Evolutionary conservation across 768 basidiomycete genomes (phyloP), one percentile per base, ranked within the genome.

Genomic region (Suillus discolor): DNA sequence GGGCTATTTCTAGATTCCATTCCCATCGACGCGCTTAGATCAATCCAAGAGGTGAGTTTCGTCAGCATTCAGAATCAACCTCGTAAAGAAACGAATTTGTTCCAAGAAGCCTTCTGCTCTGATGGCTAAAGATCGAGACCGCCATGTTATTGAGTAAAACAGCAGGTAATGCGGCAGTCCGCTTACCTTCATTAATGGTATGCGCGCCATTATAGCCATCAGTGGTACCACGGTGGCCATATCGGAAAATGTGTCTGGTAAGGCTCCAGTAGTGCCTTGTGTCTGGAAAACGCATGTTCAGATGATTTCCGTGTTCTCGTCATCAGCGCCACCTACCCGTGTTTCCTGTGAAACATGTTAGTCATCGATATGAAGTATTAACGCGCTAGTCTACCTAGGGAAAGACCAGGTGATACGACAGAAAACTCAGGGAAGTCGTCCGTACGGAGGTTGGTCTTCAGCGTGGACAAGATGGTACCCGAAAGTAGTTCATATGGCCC

Each of bases 171-270:
- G 53, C 6, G 4, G 25, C 38, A 25, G 39, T 12, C 20, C 13
- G 16, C 67, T 23, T 4, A 75, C 75, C 75, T 72, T 75, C 73
- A 12, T 75, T 77, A 34, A 66, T 54, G 36, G 75, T 77, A 65
- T 76, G 75, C 16, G 53, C 47, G 25, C 73, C 82, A 15, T 74
- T 74, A 65, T 85, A 84, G 64, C 72, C 79, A 59, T 71, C 72
- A 39, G 42, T 28, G 25, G 39, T 61, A 44, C 67, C 70, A n/a
- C 67, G 65, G 68, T 81, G 81, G 20, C 74, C 74, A 69, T 82
- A 85, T 49, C 83, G 82, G 74, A 82, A 82, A 64, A 84, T 84
- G 66, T 83, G 78, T 41, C 67, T 68, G 25, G 83, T 82, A 31
- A 85, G 75, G 62, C 75, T 74, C 83, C 82, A 83, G 61, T 84